Evolutionary conservation across 2,329 filamentous ascomycete genomes (phyloP).

Genomic region (Hymenoscyphus linearis): DNA sequence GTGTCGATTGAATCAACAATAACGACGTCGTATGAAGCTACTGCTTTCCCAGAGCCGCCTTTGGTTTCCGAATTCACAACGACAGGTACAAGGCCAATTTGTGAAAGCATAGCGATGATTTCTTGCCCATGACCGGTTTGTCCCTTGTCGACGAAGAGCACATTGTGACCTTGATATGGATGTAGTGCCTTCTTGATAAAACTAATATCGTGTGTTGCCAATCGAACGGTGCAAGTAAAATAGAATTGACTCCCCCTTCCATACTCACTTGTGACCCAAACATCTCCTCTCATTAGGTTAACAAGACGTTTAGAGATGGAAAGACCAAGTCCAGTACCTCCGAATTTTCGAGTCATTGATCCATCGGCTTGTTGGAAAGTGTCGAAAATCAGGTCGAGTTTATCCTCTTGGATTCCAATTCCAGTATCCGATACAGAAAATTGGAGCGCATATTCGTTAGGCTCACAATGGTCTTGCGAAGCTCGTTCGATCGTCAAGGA

Average conservation of each 20-base stretch:
- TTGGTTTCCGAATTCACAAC: conserved; percentile 77
- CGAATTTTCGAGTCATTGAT: conserved; percentile 92
- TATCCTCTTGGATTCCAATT: conserved; percentile 92
- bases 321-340: conserved; percentile 85
- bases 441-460: conserved; percentile 85
- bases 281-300: conserved; percentile 91
- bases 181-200: conserved; percentile 77
- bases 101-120: conserved; percentile 71
- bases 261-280: conserved; percentile 92
- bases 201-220: conserved; percentile 72
- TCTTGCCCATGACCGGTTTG: conserved; percentile 71
- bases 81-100: conserved; percentile 74
- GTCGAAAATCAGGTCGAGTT: conserved; percentile 95
- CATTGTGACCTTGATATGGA: conserved; percentile 88
- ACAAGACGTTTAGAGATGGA: conserved; percentile 95
- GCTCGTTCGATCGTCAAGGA: conserved; percentile 83
- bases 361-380: conserved; percentile 98
- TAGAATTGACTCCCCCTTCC: conserved; percentile 91
- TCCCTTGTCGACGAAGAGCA: conserved; percentile 91
- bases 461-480: conserved; percentile 57
- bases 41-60: conserved; percentile 46
- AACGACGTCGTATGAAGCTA: conserved; percentile 76
- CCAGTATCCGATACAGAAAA: conserved; percentile 95
- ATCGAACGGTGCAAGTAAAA: conserved; percentile 88
- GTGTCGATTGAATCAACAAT: conserved; percentile 92